Base-by-base conservation (phyloP, 192 early-diverging fungal species). In the Rhizoclosmatium sp. region DNA sequence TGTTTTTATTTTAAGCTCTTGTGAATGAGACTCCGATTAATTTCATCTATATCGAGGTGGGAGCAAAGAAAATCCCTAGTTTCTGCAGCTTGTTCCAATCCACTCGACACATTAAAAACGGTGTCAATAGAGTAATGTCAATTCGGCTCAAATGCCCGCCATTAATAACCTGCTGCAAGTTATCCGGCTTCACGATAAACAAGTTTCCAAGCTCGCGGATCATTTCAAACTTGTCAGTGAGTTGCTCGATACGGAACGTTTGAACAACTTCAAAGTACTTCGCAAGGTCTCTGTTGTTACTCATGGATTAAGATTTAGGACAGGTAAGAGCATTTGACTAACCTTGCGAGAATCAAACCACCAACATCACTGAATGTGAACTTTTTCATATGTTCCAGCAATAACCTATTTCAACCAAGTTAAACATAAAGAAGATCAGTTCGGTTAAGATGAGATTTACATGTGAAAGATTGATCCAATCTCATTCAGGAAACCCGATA, bases 331-430 rank as follows among this genome's bases (percentile, higher is more conserved):
- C 75, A 48, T 39, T 23, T 23, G 40, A 47, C 23, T 80, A 89
- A 94, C 92, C 94, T 95, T 69, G 95, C 87, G 31, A 99, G 81
- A 54, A 97, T 87, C 21, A 99, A 82, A 41, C 95, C 96, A 51
- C 98, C 98, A 5, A 92, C 91, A 10, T 94, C 89, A 78, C 90
- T 96, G 31, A 97, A 94, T 31, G 81, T 80, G 71, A 92, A 98
- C 81, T 94, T 95, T 84, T 95, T 95, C 74, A 95, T 90, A 72
- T 99, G 98, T 48, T 98, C 98, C 80, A 97, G 82, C 70, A 99
- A 85, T 85, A 96, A 84, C 5, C 93, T 94, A 81, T 44, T 7
- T 4, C 23, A 4, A 68, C 59, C 21, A 75, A 80, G 54, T 66
- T 56, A 47, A 49, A 68, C 68, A 19, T 69, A 2, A 65, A 48